Conservation (phyloP, 2,329 filamentous ascomycete species). For the Colletotrichum sp. region DNA sequence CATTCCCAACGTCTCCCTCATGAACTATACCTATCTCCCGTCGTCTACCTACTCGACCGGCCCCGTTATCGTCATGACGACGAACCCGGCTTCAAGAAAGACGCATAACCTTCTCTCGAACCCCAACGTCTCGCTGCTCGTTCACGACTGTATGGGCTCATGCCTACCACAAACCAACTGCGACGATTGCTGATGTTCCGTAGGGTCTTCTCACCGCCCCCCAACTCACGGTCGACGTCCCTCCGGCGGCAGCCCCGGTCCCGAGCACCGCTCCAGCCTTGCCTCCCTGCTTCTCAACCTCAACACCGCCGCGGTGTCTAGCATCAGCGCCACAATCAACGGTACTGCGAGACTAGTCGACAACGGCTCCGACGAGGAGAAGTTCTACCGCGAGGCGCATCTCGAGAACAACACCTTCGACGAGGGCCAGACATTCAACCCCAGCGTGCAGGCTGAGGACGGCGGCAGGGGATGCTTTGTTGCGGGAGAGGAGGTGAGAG, state of each 20-base stretch:
- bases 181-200: neutral
- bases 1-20: constrained; percentile 89
- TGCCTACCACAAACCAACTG: too few species aligned
- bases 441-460: constrained; percentile 47
- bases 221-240: constrained; percentile 70
- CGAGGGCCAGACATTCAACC: constrained; percentile 44
- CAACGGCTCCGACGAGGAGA: constrained; percentile 79
- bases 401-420: constrained; percentile 92
- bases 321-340: constrained; percentile 92
- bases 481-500: constrained; percentile 81
- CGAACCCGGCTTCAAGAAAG: constrained; percentile 79
- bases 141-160: constrained; percentile 79
- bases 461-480: constrained; percentile 72
- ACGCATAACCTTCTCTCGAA: constrained; percentile 83
- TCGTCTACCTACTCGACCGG: constrained; percentile 69
- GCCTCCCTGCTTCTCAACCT: constrained; percentile 86
- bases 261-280: constrained; percentile 73
- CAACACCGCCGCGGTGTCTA: constrained; percentile 86
- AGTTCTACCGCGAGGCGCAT: constrained; percentile 82
- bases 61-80: constrained; percentile 97
- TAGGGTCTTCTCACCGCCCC: constrained; percentile 88
- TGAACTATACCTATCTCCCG: constrained; percentile 98
- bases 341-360: constrained; percentile 80
- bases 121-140: constrained; percentile 88
- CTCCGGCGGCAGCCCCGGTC: constrained; percentile 67